phyloP scores from a whole-genome alignment of 176 grass and related monocot genomes.

The Musa beccarii region DNA sequence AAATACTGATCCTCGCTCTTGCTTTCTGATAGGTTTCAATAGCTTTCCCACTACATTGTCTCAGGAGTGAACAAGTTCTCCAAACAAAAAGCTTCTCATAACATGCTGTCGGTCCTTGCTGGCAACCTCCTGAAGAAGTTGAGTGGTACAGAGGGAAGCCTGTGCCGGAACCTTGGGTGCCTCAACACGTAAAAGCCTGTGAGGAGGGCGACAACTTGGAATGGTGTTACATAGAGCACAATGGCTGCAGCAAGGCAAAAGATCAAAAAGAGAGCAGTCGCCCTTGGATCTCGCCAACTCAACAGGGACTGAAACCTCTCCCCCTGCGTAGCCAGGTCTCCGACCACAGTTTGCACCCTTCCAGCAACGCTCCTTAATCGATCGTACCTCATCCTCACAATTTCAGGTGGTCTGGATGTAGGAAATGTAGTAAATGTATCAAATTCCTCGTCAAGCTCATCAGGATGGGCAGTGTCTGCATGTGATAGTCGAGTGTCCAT shows the following conservation, averaged over 20 bases:
- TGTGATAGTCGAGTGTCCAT: slow-evolving; percentile 8
- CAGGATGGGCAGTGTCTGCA: slow-evolving; percentile 17
- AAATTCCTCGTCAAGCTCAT: slow-evolving; percentile 21
- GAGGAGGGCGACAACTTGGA: slow-evolving; percentile 29
- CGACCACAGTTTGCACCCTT: slow-evolving; percentile 17
- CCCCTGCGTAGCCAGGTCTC: slow-evolving; percentile 9
- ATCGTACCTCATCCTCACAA: slow-evolving; percentile 54
- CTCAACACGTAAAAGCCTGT: slow-evolving; percentile 41
- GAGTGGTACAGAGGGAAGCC: slow-evolving; percentile 46
- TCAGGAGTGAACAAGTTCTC: not conserved
- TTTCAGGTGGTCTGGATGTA: slow-evolving; percentile 30
- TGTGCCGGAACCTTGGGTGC: slow-evolving; percentile 50
- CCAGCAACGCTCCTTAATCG: slow-evolving; percentile 13
- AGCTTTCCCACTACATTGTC: not conserved
- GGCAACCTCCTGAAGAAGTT: slow-evolving; percentile 63
- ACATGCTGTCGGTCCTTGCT: slow-evolving; percentile 34
- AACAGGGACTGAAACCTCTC: slow-evolving; percentile 19
- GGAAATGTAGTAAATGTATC: slow-evolving; percentile 57
- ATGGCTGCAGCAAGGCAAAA: slow-evolving; percentile 25
- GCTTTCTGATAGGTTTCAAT: not conserved
- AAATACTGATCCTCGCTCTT: not conserved
- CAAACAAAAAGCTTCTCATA: slow-evolving; percentile 17
- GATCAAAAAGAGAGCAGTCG: slow-evolving; percentile 14
- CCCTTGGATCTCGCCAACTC: slow-evolving; percentile 21
- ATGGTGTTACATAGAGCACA: slow-evolving; percentile 38